Evolutionary conservation across 1,284 basidiomycete genomes (phyloP).

Genomic region (Puccinia novopanici): DNA sequence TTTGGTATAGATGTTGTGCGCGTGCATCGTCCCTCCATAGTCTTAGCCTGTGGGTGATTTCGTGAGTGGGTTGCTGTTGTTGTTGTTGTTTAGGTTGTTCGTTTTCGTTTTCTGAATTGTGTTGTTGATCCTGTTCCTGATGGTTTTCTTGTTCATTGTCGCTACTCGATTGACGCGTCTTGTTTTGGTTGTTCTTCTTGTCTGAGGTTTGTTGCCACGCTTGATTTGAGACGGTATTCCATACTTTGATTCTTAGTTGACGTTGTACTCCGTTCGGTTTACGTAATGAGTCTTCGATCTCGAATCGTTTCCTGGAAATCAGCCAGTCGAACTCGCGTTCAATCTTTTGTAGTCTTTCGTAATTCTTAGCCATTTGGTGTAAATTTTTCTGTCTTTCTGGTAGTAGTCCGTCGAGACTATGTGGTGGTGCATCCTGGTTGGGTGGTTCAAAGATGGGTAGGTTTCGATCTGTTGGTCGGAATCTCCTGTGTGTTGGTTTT

Average conservation of each 20-base stretch:
- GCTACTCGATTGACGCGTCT: not conserved
- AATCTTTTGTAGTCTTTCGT: slow-evolving; percentile 22
- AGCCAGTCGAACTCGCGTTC: slow-evolving; percentile 45
- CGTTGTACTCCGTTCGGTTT: slow-evolving; percentile 18
- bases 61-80: not conserved
- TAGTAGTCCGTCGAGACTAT: not conserved
- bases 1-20: slow-evolving; percentile 69
- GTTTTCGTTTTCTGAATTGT: not conserved
- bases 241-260: slow-evolving; percentile 33
- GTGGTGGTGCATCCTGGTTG: not conserved
- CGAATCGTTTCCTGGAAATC: slow-evolving; percentile 40
- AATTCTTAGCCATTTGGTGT: slow-evolving; percentile 11
- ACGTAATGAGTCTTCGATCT: slow-evolving; percentile 38
- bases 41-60: slow-evolving; percentile 87
- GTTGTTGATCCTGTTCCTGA: not conserved
- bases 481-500: slow-evolving; percentile 9
- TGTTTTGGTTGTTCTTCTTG: not conserved
- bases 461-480: slow-evolving; percentile 42
- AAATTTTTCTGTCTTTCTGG: slow-evolving; percentile 3
- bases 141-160: not conserved
- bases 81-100: no score
- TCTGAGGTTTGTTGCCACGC: slow-evolving; percentile 19
- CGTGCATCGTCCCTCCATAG: slow-evolving; percentile 96
- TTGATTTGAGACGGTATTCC: slow-evolving; percentile 40
- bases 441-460: slow-evolving; percentile 31